These are phyloP conservation scores for Penicillium oxalicum DNA, from an alignment of 2,329 filamentous ascomycete genomes.

Conservation along the genomic window DNA sequence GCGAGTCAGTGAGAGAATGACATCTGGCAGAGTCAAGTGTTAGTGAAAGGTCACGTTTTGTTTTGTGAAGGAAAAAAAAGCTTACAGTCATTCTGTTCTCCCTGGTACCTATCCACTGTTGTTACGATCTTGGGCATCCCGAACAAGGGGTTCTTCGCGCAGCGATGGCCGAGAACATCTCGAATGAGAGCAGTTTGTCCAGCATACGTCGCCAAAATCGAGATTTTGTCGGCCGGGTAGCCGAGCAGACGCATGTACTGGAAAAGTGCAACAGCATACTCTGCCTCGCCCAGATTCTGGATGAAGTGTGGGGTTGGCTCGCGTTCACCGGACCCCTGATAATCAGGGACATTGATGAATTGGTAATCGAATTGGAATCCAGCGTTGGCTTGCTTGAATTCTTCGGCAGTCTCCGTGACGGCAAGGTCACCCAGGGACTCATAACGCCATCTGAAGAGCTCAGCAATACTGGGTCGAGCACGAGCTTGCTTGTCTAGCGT, in stretches of 20 bases:
- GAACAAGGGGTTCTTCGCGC: conserved; percentile 76
- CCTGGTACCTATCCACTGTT: conserved; percentile 98
- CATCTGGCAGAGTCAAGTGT: conserved; percentile 52
- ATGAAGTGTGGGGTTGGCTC: conserved; percentile 93
- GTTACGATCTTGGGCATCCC: conserved; percentile 83
- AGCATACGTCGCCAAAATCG: conserved; percentile 87
- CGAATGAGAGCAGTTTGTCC: conserved; percentile 82
- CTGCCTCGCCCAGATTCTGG: conserved; percentile 92
- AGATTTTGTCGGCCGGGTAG: conserved; percentile 78
- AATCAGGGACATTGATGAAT: conserved; percentile 91
- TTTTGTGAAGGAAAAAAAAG: conserved; percentile 18
- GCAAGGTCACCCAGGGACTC: conserved; percentile 72
- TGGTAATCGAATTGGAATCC: conserved; percentile 93
- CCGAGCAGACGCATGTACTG: conserved; percentile 97
- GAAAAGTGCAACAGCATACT: conserved; percentile 91
- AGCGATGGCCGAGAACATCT: conserved; percentile 79
- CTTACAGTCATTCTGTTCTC: conserved; percentile 97
- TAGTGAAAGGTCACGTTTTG: conserved; percentile 4
- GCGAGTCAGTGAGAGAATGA: conserved; percentile 87
- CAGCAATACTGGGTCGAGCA: conserved; percentile 77
- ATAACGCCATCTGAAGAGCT: conserved; percentile 92
- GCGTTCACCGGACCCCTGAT: conserved; percentile 80
- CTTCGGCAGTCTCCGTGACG: conserved; percentile 59
- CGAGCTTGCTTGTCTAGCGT: conserved; percentile 90
- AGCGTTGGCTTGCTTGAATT: conserved; percentile 78